A percentile compares a stretch with the other conserved stretches of the same genome.
Conservation (phyloP, 2,329 filamentous ascomycete genomes). For the Trichophyton simii region DNA sequence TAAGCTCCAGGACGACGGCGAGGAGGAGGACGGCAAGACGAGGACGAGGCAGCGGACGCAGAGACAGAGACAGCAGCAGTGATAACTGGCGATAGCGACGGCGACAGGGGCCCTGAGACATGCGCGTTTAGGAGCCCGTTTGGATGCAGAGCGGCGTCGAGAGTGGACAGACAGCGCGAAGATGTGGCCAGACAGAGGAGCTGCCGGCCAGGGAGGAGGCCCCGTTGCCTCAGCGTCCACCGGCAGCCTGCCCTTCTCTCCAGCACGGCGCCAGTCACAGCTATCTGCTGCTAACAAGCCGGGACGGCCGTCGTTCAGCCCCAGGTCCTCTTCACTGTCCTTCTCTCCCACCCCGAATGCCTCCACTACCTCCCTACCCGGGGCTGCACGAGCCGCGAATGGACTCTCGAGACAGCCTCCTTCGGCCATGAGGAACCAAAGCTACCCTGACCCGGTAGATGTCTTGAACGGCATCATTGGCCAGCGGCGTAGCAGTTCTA, state of each 20-base stretch:
- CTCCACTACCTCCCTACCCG: slow-evolving; percentile 62
- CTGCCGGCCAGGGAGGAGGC: slow-evolving; percentile 54
- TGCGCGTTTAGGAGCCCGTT: background rate
- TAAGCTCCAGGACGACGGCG: background rate
- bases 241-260: slow-evolving; percentile 59
- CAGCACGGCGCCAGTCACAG: slow-evolving; percentile 53
- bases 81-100: background rate
- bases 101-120: background rate
- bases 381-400: slow-evolving; percentile 52
- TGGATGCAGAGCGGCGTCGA: background rate
- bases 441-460: slow-evolving; percentile 56
- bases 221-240: slow-evolving; percentile 50
- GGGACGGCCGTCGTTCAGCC: slow-evolving; percentile 49
- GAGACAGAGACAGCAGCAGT: background rate
- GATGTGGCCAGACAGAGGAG: slow-evolving; percentile 89
- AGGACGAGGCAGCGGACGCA: background rate
- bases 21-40: background rate
- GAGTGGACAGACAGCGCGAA: slow-evolving; percentile 9
- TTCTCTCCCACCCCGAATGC: slow-evolving; percentile 58
- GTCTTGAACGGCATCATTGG: slow-evolving; percentile 53
- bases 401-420: slow-evolving; percentile 41
- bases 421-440: slow-evolving; percentile 25
- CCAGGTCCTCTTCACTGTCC: slow-evolving; percentile 66
- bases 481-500: slow-evolving; percentile 2
- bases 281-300: slow-evolving; percentile 57